These are phyloP conservation scores for Stephania japonica DNA, from an alignment of 164 flowering plant species.

Conservation along the genomic window DNA sequence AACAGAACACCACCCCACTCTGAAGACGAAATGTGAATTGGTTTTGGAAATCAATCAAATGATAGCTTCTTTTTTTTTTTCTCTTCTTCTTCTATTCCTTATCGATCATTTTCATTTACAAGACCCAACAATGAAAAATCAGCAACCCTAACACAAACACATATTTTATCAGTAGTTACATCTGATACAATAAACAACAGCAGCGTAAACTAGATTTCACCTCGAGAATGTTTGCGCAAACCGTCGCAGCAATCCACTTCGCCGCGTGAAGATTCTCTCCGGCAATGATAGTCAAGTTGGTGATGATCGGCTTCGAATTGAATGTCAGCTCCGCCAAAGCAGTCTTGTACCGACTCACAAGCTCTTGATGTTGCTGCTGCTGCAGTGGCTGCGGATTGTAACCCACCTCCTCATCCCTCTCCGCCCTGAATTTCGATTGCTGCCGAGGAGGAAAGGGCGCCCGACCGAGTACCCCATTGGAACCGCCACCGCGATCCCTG, in stretches of 20 bases:
- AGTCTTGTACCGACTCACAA: conserved; percentile 73
- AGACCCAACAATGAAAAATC: not conserved
- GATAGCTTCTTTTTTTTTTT: not conserved
- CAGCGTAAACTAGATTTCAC: conserved; percentile 43
- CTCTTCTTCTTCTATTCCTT: not conserved
- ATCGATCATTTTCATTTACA: not conserved
- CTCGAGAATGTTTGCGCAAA: conserved; percentile 82
- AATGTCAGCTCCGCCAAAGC: conserved; percentile 88
- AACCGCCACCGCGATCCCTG: conserved; percentile 21
- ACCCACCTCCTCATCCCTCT: conserved; percentile 36
- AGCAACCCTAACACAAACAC: conserved; percentile 6
- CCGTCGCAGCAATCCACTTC: conserved; percentile 61
- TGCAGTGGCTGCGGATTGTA: conserved; percentile 24
- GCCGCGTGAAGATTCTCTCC: conserved; percentile 88
- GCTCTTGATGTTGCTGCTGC: conserved; percentile 56
- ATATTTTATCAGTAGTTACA: conserved; percentile 11
- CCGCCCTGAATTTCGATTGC: conserved; percentile 25
- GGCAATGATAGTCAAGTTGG: conserved; percentile 91
- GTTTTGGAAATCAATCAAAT: not conserved
- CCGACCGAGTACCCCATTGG: conserved; percentile 23
- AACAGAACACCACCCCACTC: not conserved
- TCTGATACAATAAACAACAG: conserved; percentile 14
- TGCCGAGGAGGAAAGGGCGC: conserved; percentile 1
- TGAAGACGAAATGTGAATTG: conserved; percentile 2
- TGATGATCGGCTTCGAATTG: conserved; percentile 94